phyloP scores from a whole-genome alignment of 352 stramenopile genomes.

The Phytophthora citricola region DNA sequence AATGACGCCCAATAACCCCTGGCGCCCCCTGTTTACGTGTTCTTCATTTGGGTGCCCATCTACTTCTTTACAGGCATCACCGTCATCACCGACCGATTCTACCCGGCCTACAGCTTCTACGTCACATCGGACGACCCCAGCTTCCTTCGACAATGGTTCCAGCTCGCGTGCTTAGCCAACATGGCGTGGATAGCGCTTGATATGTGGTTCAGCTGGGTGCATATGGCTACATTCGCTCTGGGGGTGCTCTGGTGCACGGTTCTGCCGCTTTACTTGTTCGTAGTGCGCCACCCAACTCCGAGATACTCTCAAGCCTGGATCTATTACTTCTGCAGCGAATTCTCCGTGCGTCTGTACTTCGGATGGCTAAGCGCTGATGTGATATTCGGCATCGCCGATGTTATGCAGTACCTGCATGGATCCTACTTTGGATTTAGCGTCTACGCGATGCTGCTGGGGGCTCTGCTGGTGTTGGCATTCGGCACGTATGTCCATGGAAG shows the following conservation, averaged over 20 bases:
- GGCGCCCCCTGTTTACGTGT: constrained; percentile 50
- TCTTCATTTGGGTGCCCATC: constrained; percentile 63
- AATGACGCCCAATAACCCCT: constrained; percentile 42
- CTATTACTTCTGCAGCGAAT: constrained; percentile 67
- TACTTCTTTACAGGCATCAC: constrained; percentile 57
- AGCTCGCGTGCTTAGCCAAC: constrained; percentile 58
- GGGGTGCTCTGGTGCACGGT: constrained; percentile 64
- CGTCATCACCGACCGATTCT: constrained; percentile 60
- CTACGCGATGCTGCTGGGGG: constrained; percentile 50
- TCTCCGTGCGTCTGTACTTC: constrained; percentile 65
- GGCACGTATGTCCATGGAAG: constrained; percentile 55
- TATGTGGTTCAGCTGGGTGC: constrained; percentile 61
- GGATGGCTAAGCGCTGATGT: constrained; percentile 58
- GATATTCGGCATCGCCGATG: constrained; percentile 52
- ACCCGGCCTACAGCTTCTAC: constrained; percentile 65
- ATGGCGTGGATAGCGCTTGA: constrained; percentile 57
- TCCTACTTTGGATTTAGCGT: constrained; percentile 54
- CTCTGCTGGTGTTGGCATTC: constrained; percentile 53
- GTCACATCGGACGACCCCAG: constrained; percentile 51
- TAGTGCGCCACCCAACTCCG: constrained; percentile 56
- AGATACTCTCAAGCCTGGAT: constrained; percentile 49
- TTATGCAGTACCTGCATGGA: constrained; percentile 56
- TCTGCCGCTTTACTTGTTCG: constrained; percentile 61
- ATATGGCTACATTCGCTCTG: constrained; percentile 63
- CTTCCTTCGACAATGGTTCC: constrained; percentile 62